Evolutionary conservation across 345 rosid species (phyloP), one percentile per base, ranked within the genome.

Genomic region (Hypericum perforatum): DNA sequence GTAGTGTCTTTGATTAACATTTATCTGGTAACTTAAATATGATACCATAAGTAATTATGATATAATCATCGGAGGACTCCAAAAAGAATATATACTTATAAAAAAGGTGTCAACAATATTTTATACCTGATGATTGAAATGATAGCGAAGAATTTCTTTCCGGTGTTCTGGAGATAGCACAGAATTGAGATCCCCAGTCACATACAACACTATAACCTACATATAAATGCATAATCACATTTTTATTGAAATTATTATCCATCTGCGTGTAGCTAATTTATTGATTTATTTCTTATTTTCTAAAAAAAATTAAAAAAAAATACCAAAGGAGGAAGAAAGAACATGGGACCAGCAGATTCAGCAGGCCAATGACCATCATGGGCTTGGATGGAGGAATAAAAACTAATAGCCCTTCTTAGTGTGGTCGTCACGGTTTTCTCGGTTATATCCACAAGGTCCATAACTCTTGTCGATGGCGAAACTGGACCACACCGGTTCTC

Each of bases 81-180:
- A n/a, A n/a, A n/a, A n/a, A n/a, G n/a, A n/a, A n/a, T n/a, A n/a
- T n/a, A n/a, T n/a, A n/a, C n/a, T n/a, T n/a, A n/a, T n/a, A n/a
- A n/a, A n/a, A n/a, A n/a, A n/a, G n/a, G n/a, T n/a, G n/a, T 11
- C 11, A n/a, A 10, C 15, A n/a, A 11, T 45, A 16, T 11, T 6
- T 45, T 45, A 67, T 22, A 22, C 77, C 76, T 78, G 83, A 57
- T 75, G 83, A 50, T 62, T 58, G 57, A 60, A 76, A n/a, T 70
- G 68, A 41, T 74, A 79, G 36, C 85, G 69, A 38, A 76, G 70
- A 40, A 67, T 70, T 64, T 79, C 85, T 45, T 52, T 74, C 0
- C 52, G 61, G 65, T 79, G 76, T 47, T 72, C 78, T 11, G 39
- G 45, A 37, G 74, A 60, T 15, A 76, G 58, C 41, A 74, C 63